A percentile compares a stretch with the other conserved stretches of the same genome.
Evolutionary conservation across 441 rosid genomes (phyloP).

Genomic region (Theobroma grandiflorum): DNA sequence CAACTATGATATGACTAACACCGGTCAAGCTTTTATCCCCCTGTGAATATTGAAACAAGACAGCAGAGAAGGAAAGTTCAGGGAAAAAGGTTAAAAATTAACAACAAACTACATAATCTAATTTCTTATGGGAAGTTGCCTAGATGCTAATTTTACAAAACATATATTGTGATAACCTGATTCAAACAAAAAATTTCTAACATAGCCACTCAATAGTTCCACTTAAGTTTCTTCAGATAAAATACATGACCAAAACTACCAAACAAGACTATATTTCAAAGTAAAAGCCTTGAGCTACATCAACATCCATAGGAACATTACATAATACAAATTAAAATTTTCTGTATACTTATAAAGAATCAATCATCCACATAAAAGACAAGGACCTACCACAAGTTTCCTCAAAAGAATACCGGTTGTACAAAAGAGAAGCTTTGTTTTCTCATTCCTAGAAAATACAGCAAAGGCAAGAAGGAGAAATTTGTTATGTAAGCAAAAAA

Average conservation of each 20-base stretch:
- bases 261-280: neutral
- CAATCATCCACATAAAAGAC: neutral
- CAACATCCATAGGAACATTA: neutral
- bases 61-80: conserved; percentile 23
- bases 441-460: conserved; percentile 74
- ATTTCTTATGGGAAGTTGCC: neutral
- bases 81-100: neutral
- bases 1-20: conserved; percentile 87
- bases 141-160: conserved; percentile 7
- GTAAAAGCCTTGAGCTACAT: neutral
- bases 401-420: conserved; percentile 96
- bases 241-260: neutral
- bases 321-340: neutral
- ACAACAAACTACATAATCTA: neutral
- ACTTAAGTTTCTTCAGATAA: conserved; percentile 7
- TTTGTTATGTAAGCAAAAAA: neutral
- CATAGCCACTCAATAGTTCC: conserved; percentile 1
- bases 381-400: conserved; percentile 72
- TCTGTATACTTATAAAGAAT: neutral
- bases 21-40: conserved; percentile 83
- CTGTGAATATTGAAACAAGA: conserved; percentile 40
- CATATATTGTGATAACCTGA: neutral
- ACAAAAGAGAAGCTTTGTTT: conserved; percentile 92
- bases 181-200: neutral
- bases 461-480: neutral